Percentiles rank a stretch among this genome's conserved stretches.
phyloP scores from a whole-genome alignment of 495 filamentous ascomycete genomes.

The Letharia lupina region DNA sequence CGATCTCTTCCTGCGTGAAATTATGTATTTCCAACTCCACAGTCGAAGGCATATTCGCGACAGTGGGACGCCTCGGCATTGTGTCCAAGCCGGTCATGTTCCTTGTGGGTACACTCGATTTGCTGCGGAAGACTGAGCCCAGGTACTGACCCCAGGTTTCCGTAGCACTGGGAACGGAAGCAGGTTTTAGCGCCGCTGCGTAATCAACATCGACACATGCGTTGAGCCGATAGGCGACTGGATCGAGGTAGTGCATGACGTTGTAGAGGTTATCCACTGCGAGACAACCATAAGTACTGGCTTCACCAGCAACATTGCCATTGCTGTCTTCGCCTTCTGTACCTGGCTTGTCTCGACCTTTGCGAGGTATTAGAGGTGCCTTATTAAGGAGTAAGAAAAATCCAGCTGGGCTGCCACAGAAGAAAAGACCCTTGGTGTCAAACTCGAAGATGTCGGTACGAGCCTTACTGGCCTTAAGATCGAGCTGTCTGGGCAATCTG shows the following conservation, averaged over 20 bases:
- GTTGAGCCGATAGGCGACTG: conserved; percentile 87
- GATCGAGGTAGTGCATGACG: conserved; percentile 61
- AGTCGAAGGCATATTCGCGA: conserved; percentile 69
- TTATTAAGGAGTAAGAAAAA: conserved; percentile 90
- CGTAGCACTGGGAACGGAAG: conserved; percentile 65
- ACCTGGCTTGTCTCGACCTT: conserved; percentile 64
- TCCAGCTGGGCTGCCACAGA: conserved; percentile 83
- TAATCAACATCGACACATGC: conserved; percentile 77
- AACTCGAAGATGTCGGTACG: conserved; percentile 73
- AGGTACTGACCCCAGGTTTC: conserved; percentile 59
- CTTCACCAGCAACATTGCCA: conserved; percentile 61
- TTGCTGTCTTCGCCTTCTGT: conserved; percentile 56
- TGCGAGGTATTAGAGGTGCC: conserved; percentile 69
- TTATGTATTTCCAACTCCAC: conserved; percentile 94
- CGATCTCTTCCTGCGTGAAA: conserved; percentile 85
- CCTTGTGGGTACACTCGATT: conserved; percentile 25
- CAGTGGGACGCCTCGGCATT: conserved; percentile 34
- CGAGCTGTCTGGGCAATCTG: conserved; percentile 42
- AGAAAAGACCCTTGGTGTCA: conserved; percentile 79
- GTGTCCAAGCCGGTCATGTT: conserved; percentile 19
- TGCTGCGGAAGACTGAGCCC: conserved; percentile 53
- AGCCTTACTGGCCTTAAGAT: conserved; percentile 40
- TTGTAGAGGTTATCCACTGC: conserved; percentile 97
- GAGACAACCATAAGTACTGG: conserved; percentile 76
- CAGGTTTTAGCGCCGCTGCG: conserved; percentile 63